Conservation (phyloP, 2,329 filamentous ascomycete species). For the Colletotrichum sp. region DNA sequence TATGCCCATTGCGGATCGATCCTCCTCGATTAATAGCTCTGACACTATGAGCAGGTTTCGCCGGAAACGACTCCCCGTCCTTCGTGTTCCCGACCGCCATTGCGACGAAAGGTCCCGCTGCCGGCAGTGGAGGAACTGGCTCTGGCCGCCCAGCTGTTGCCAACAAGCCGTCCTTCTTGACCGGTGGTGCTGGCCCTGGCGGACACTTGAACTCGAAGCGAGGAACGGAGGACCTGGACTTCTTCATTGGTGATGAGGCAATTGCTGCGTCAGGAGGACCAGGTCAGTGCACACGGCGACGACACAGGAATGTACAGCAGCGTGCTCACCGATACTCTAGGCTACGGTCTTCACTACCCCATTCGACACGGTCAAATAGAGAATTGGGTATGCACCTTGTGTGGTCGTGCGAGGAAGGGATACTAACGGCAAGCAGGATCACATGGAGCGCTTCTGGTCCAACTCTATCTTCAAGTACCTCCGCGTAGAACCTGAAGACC, state of each 20-base stretch:
- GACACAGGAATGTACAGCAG: not conserved
- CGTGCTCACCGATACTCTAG: constrained; percentile 44
- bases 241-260: constrained; percentile 98
- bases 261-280: constrained; percentile 82
- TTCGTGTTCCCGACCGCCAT: constrained; percentile 99
- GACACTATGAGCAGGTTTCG: constrained; percentile 71
- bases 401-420: not conserved
- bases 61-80: constrained; percentile 97
- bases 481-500: constrained; percentile 96
- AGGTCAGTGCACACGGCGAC: constrained; percentile 53
- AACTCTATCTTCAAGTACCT: constrained; percentile 99
- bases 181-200: constrained; percentile 81
- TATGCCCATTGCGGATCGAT: constrained; percentile 46
- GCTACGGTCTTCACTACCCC: constrained; percentile 96
- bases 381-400: constrained; percentile 77
- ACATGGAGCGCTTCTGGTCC: constrained; percentile 99
- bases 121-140: constrained; percentile 74
- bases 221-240: constrained; percentile 96
- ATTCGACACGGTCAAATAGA: constrained; percentile 98
- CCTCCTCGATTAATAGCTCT: constrained; percentile 27
- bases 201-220: constrained; percentile 90
- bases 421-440: constrained; percentile 66
- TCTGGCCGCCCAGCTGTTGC: constrained; percentile 88
- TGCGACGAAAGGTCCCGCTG: constrained; percentile 84
- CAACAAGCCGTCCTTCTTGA: constrained; percentile 95